Evolutionary conservation across 2,329 filamentous ascomycete genomes (phyloP), one percentile per base, ranked within the genome.

Genomic region (Colletotrichum magnum): DNA sequence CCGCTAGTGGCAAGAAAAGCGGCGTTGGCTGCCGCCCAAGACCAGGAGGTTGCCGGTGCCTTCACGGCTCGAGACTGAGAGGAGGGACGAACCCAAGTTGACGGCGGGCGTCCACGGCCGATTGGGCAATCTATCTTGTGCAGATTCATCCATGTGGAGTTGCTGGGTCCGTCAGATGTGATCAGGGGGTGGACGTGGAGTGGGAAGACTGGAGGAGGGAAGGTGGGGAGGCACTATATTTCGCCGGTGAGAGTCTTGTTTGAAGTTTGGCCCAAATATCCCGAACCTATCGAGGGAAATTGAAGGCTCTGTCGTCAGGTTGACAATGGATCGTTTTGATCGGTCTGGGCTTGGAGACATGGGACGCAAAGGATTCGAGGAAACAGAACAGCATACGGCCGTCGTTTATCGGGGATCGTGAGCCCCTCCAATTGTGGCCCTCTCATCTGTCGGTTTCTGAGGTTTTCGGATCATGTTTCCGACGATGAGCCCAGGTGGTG

Each of bases 141-240:
- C 56, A 69, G 62, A 69, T 66, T 60, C 66, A 66, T 60, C 62
- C 62, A 47, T 66, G 66, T 66, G 66, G 62, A 47, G 66, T 47
- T 43, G 43, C 39, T 66, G 51, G 66, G 56, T 57, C 57, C 56
- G 36, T 69, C 45, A 57, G 62, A 60, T 52, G 43, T 47, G 45
- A 57, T 54, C 45, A 52, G 62, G 62, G 61, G 54, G 47, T 9
- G 51, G 52, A 15, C 41, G 66, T 43, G 54, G 56, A 54, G 66
- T 50, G 12, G 47, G 56, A 24, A 56, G 50, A 18, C 39, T 48
- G 66, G 54, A 26, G 50, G 66, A 57, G 43, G n/a, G 45, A 47
- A 61, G 56, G 62, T 69, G 56, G 62, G 28, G 59, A 60, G 62
- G 24, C 51, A 69, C 62, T 69, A 66, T 69, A 69, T 67, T 66